A percentile compares a stretch with the other conserved stretches of the same genome.
These are phyloP conservation scores for Rachicladosporium sp. DNA, from an alignment of 2,329 filamentous ascomycete species.

Conservation along the genomic window DNA sequence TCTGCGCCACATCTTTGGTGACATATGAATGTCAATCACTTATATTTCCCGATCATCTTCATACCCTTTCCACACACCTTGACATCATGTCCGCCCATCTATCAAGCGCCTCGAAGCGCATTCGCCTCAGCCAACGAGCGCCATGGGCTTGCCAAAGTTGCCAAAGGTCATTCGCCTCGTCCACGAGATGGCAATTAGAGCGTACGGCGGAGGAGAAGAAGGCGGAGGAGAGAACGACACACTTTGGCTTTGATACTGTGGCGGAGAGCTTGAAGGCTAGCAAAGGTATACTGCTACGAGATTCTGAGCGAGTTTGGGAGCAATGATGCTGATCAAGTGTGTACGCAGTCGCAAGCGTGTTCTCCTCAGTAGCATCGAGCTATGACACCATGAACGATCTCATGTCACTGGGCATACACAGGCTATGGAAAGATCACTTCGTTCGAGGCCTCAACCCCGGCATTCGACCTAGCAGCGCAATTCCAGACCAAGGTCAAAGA, in stretches of 20 bases:
- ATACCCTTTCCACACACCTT: too few relatives aligned
- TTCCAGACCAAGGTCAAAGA: conserved; percentile 45
- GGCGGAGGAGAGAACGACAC: conserved; percentile 52
- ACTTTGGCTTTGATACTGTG: conserved; percentile 84
- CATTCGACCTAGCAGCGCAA: conserved; percentile 35
- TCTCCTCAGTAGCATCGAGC: conserved; percentile 84
- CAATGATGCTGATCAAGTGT: conserved; percentile 1
- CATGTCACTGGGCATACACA: conserved; percentile 95
- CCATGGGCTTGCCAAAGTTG: conserved; percentile 6
- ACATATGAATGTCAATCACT: too few relatives aligned
- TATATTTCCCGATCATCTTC: too few relatives aligned
- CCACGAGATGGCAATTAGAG: conserved; percentile 10
- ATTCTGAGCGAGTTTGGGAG: not conserved
- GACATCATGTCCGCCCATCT: conserved; percentile 6
- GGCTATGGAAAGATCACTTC: conserved; percentile 95
- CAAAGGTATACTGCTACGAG: conserved; percentile 34
- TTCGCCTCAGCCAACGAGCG: conserved; percentile 12
- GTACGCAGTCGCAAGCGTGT: conserved; percentile 65
- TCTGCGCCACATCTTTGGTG: too few relatives aligned
- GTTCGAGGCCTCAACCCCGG: conserved; percentile 84
- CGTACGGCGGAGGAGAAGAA: conserved; percentile 25
- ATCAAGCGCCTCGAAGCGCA: conserved; percentile 20
- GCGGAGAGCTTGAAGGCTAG: conserved; percentile 67
- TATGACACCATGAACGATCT: conserved; percentile 99
- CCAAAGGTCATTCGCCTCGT: conserved; percentile 3